Conservation (phyloP, 2,329 filamentous ascomycete species). For the Botrytis aclada region DNA sequence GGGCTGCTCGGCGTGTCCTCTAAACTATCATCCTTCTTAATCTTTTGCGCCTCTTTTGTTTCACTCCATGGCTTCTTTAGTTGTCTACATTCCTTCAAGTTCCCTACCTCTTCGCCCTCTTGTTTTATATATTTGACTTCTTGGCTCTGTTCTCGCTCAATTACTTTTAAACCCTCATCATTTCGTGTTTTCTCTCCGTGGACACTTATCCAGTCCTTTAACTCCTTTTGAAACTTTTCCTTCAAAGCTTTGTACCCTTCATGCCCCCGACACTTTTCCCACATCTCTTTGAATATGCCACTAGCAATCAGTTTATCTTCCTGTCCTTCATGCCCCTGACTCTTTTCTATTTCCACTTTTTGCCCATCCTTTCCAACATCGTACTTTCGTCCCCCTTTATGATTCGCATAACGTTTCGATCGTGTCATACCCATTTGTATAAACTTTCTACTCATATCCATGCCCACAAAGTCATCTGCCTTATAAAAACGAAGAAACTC, state of each 20-base stretch:
- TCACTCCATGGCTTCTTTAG: background rate
- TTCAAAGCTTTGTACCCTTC: constrained; percentile 1
- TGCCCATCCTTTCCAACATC: constrained; percentile 31
- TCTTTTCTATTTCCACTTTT: constrained; percentile 40
- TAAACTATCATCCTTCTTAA: background rate
- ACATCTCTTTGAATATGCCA: constrained; percentile 47
- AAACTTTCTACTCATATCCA: constrained; percentile 63
- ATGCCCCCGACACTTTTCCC: constrained; percentile 36
- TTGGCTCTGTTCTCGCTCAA: background rate
- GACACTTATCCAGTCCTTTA: background rate
- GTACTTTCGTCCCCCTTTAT: constrained; percentile 55
- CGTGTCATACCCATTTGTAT: constrained; percentile 65
- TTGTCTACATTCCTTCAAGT: background rate
- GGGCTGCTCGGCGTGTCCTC: background rate
- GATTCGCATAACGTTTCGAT: constrained; percentile 57
- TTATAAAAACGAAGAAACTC: constrained; percentile 53
- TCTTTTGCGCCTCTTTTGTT: background rate
- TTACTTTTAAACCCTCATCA: background rate
- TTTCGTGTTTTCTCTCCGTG: background rate
- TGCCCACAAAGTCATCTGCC: constrained; percentile 57
- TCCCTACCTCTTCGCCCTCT: background rate
- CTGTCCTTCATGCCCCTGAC: constrained; percentile 44
- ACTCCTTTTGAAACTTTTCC: background rate
- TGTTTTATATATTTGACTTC: background rate
- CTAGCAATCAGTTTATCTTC: constrained; percentile 51